These are phyloP conservation scores for Backusella parvicylindrica DNA, from an alignment of 192 early-diverging fungal species.

Conservation along the genomic window DNA sequence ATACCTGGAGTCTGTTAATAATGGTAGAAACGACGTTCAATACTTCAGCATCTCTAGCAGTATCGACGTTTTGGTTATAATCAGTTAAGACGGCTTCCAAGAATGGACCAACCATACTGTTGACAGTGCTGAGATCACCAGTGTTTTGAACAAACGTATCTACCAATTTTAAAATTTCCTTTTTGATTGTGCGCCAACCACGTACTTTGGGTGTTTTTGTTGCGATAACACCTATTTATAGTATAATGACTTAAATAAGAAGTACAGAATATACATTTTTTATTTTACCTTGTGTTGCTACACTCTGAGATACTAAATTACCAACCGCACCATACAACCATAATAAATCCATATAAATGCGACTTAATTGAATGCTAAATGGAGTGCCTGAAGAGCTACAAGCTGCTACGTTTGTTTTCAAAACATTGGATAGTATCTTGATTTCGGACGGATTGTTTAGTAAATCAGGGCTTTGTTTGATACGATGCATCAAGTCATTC, in stretches of 20 bases:
- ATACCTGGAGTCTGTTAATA: conserved; percentile 59
- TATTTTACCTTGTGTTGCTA: conserved; percentile 57
- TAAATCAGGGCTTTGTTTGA: conserved; percentile 57
- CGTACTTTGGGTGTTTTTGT: conserved; percentile 90
- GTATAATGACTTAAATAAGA: neutral
- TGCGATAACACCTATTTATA: conserved; percentile 58
- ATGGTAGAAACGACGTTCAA: conserved; percentile 89
- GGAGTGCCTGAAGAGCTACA: conserved; percentile 84
- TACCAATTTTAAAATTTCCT: conserved; percentile 88
- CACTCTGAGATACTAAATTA: conserved; percentile 72
- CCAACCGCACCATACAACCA: conserved; percentile 90
- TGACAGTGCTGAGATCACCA: conserved; percentile 75
- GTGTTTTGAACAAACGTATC: conserved; percentile 89
- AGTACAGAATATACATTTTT: neutral
- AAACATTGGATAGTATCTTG: conserved; percentile 89
- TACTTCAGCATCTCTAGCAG: conserved; percentile 97
- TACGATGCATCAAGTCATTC: conserved; percentile 74
- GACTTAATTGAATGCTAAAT: conserved; percentile 84
- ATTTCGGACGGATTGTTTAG: conserved; percentile 78
- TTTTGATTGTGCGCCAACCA: conserved; percentile 92
- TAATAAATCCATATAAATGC: conserved; percentile 89
- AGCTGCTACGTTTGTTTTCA: conserved; percentile 94
- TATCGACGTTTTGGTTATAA: conserved; percentile 85
- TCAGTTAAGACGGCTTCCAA: conserved; percentile 87
- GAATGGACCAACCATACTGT: conserved; percentile 87